Base-by-base conservation (phyloP, 2,329 filamentous ascomycete species). In the Fusarium cyanostomum region DNA sequence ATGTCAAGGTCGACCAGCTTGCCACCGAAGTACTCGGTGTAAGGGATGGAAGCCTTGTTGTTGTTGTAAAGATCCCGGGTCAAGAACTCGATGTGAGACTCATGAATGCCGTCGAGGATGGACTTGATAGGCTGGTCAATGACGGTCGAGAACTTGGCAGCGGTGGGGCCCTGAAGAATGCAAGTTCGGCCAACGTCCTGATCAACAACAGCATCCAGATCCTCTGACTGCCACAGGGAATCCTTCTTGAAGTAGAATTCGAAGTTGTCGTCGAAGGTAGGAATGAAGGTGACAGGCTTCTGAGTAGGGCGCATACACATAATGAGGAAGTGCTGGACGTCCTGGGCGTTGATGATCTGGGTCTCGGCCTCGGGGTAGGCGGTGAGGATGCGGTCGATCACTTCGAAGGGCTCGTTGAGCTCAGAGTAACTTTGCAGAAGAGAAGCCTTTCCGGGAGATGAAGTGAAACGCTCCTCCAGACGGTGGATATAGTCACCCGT, bases 201-300 rank as follows among this genome's bases (percentile, higher is more conserved):
- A 69, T 85, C 94, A 60, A 97, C 94, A 56, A 99, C 94, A 51
- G 95, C 95, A 72, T 96, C 94, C 10, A 99, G 84, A 73, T 99
- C 95, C 79, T 99, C 95, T 1, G 95, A 98, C 80, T 99, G 95
- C 95, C 95, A 99, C 8, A 99, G 86, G 2, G 95, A 99, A 77
- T 99, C 95, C 83, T 99, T 99, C 88, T 99, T 99, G 89, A 99
- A 99, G 83, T 92, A 99, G 80, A 96, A 97, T 75, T 99, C 95
- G 68, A 99, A 99, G 75, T 94, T 97, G 64, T 96, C 93, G 71
- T 99, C 95, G 18, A 99, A 84, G n/a, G 91, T 84, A 6, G 95
- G 95, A 27, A 99, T 94, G 75, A 99, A 99, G 1, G 94, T 95
- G 26, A 96, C 92, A 3, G 95, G 95, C 85, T 99, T 99, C 82